These are phyloP conservation scores for Calonectria henricotiae DNA, from an alignment of 2,329 filamentous ascomycete genomes.

Conservation along the genomic window DNA sequence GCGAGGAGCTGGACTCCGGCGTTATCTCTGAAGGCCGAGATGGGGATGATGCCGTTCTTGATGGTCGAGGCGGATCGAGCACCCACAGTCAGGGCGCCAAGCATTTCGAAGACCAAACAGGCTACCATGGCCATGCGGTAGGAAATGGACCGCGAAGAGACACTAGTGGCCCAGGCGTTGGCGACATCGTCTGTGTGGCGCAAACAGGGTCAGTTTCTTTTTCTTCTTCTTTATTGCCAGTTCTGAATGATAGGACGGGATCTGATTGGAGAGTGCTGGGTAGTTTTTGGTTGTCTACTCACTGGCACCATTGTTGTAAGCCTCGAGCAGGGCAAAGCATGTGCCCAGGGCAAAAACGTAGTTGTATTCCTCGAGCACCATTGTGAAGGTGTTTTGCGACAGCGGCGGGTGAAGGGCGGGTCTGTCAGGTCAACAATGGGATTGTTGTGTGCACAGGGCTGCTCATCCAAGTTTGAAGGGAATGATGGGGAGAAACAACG, in stretches of 20 bases:
- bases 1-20: conserved; percentile 79
- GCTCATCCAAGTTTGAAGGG: conserved; percentile 16
- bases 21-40: conserved; percentile 71
- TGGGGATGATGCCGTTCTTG: conserved; percentile 83
- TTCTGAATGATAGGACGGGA: not conserved
- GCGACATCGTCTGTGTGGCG: conserved; percentile 80
- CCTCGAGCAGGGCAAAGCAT: conserved; percentile 82
- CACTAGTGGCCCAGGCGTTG: conserved; percentile 86
- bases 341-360: conserved; percentile 85
- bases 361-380: conserved; percentile 75
- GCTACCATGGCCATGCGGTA: conserved; percentile 80
- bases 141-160: conserved; percentile 83
- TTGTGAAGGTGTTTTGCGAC: conserved; percentile 57
- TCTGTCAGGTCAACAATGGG: conserved; percentile 14
- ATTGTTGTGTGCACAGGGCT: conserved; percentile 14
- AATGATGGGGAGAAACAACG: not conserved
- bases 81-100: conserved; percentile 78
- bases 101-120: conserved; percentile 78
- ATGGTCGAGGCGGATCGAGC: conserved; percentile 83
- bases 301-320: conserved; percentile 87
- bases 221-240: not conserved
- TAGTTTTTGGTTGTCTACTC: conserved; percentile 57
- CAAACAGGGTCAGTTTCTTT: conserved; percentile 31
- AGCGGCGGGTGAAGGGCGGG: conserved; percentile 2
- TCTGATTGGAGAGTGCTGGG: not conserved